Conservation (phyloP, 805 yeast species). For the Candida takata region DNA sequence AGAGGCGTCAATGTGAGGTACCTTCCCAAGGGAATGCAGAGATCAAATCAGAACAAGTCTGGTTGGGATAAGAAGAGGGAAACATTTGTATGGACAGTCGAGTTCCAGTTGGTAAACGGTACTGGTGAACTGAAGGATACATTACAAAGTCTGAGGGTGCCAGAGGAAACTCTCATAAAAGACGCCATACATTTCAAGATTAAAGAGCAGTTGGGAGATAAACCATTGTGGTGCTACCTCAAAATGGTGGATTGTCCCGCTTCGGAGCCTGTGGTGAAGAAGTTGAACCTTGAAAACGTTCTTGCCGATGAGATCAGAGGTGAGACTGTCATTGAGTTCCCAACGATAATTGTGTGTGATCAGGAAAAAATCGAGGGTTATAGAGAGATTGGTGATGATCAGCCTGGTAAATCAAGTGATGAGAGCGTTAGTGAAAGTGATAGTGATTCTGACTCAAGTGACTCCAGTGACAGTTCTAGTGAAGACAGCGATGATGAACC, state of each 20-base stretch:
- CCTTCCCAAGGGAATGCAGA: conserved; percentile 69
- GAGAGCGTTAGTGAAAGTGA: conserved; percentile 8
- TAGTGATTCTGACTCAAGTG: conserved; percentile 8
- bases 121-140: conserved; percentile 23
- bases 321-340: conserved; percentile 66
- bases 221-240: conserved; percentile 21
- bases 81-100: conserved; percentile 72
- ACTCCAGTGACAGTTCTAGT: conserved; percentile 10
- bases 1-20: conserved; percentile 61
- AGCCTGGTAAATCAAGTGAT: no score
- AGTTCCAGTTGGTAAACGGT: conserved; percentile 47
- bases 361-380: conserved; percentile 23
- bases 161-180: conserved; percentile 25
- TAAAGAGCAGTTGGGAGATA: conserved; percentile 10
- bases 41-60: conserved; percentile 56
- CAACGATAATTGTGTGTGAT: conserved; percentile 50
- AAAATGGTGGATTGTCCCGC: conserved; percentile 23
- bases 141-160: conserved; percentile 32
- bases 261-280: conserved; percentile 32
- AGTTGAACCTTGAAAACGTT: conserved; percentile 27
- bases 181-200: conserved; percentile 27
- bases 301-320: conserved; percentile 47
- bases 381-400: no score
- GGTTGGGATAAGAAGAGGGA: conserved; percentile 60
- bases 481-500: conserved; percentile 6